Percentiles rank a stretch among this genome's conserved stretches.
Evolutionary conservation across 2,329 filamentous ascomycete species (phyloP).

Genomic region (Penicillium janthinellum): DNA sequence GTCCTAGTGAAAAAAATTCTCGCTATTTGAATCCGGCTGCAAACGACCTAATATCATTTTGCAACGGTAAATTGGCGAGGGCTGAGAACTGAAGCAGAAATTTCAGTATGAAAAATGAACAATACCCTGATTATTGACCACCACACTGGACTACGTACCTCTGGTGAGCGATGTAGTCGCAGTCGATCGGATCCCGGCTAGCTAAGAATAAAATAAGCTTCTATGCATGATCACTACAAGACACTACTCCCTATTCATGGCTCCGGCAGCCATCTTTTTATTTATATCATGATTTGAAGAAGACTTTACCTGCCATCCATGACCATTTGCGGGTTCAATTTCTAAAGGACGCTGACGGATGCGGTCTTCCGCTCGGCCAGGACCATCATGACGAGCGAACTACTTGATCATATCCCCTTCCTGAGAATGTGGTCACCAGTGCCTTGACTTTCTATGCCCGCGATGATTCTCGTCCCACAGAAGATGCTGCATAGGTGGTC

Average conservation of each 20-base stretch:
- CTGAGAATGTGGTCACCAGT: slow-evolving; percentile 20
- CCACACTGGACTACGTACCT: no score
- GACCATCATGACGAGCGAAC: neutral
- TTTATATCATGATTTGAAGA: neutral
- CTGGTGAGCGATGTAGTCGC: no score
- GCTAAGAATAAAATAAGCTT: no score
- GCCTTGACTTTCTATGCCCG: slow-evolving; percentile 13
- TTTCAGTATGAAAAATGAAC: no score
- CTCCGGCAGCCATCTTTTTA: neutral
- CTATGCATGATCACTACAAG: no score
- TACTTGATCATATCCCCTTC: slow-evolving; percentile 14
- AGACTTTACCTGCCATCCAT: neutral
- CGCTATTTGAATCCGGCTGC: no score
- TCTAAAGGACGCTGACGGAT: neutral
- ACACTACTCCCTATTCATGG: neutral
- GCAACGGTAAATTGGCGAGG: no score
- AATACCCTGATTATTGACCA: no score
- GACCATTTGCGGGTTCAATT: neutral
- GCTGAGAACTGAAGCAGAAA: no score
- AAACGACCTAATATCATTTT: no score
- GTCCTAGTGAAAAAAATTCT: neutral
- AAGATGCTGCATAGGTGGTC: slow-evolving; percentile 36
- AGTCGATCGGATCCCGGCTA: no score
- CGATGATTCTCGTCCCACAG: slow-evolving; percentile 15
- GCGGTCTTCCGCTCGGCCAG: neutral